Evolutionary conservation across 257 asterid genomes (phyloP).

Genomic region (Nicotiana undulata): DNA sequence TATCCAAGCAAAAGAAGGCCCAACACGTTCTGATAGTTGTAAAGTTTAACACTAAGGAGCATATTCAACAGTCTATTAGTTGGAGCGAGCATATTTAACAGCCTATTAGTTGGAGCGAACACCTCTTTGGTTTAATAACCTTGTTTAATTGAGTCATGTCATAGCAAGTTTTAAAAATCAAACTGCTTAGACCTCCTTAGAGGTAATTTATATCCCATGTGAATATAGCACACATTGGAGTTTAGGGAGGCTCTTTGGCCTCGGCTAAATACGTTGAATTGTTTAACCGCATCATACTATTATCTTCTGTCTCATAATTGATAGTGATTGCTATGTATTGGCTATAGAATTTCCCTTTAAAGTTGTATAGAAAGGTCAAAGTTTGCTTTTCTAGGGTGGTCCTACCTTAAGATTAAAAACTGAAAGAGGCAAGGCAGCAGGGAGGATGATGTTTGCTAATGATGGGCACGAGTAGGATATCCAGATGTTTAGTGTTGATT

Average conservation of each 20-base stretch:
- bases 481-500: neutral
- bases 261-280: too few relatives aligned
- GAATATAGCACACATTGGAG: neutral
- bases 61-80: neutral
- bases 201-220: neutral
- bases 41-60: neutral
- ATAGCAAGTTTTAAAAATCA: neutral
- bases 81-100: neutral
- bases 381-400: neutral
- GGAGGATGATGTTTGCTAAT: neutral
- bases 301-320: neutral
- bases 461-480: neutral
- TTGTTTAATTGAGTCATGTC: neutral
- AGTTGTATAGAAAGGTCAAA: neutral
- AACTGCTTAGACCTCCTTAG: neutral
- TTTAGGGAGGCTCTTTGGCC: neutral
- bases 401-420: neutral
- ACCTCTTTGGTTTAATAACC: neutral
- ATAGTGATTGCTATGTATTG: neutral
- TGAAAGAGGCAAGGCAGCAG: constrained; percentile 1
- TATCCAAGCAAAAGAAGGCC: neutral
- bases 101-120: neutral
- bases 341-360: neutral
- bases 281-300: neutral
- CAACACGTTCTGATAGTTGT: neutral